Percentiles rank a stretch among this genome's conserved stretches.
Conservation (phyloP, 2,329 filamentous ascomycete genomes). For the Cordyceps cicadae region DNA sequence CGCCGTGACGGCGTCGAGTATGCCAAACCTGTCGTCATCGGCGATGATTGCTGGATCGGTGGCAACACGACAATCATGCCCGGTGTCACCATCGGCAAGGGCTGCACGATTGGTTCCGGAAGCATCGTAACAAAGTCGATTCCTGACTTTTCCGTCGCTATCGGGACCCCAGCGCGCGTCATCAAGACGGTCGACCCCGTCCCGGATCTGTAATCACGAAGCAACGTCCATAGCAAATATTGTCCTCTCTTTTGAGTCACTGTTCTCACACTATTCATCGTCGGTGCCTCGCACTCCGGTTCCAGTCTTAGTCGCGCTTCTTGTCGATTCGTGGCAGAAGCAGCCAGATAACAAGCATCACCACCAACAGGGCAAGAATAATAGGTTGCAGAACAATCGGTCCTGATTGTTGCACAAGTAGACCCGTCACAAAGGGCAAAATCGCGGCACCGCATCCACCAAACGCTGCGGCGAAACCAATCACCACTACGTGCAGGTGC, state of each 20-base stretch:
- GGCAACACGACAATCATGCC: conserved; percentile 41
- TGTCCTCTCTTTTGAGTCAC: too few species aligned
- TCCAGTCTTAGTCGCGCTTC: conserved; percentile 26
- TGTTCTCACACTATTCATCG: not conserved
- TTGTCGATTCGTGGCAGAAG: conserved; percentile 34
- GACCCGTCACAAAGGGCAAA: conserved; percentile 58
- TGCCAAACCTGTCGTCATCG: conserved; percentile 38
- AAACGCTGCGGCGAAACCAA: conserved; percentile 70
- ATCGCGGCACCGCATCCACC: conserved; percentile 64
- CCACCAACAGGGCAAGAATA: conserved; percentile 40
- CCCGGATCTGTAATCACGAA: conserved; percentile 19
- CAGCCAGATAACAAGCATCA: conserved; percentile 38
- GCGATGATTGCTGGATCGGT: conserved; percentile 49
- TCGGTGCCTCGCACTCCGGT: not conserved
- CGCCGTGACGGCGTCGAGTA: conserved; percentile 40
- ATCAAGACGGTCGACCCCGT: conserved; percentile 37
- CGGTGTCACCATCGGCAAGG: conserved; percentile 44
- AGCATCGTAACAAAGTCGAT: conserved; percentile 42
- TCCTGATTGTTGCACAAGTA: conserved; percentile 50
- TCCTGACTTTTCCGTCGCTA: conserved; percentile 38
- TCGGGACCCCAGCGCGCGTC: conserved; percentile 41
- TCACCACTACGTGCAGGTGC: conserved; percentile 66
- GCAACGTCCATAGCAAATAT: not conserved
- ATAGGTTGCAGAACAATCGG: conserved; percentile 50
- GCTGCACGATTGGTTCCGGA: conserved; percentile 42